Base-by-base conservation (phyloP, 1,284 basidiomycete genomes). In the Trametes hirsuta region DNA sequence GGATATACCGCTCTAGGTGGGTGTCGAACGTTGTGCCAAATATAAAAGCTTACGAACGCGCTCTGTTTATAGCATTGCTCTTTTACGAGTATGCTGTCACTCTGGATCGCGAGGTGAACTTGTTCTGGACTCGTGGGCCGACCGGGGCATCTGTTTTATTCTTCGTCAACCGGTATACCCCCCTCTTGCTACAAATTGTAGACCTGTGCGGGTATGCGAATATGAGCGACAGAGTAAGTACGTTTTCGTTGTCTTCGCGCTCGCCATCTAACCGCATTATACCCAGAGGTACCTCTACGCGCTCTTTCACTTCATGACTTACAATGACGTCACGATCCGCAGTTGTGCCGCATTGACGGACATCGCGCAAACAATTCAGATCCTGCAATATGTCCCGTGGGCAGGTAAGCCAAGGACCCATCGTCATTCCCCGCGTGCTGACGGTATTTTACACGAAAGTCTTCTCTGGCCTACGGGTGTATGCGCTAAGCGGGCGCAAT, bases 131-230 rank as follows among this genome's bases (percentile, higher is more conserved):
- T 18, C 37, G 40, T 5, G 45, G 47, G 34, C 30, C 41, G 14
- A 60, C 36, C 1, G 58, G 58, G 12, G 53, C 58, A 3, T 18
- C 47, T 1, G 6, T 45, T 1, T 39, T 60, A 6, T 60, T 60
- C 34, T 34, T 60, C 42, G 18, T 36, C 12, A 60, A 60, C 44
- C 14, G 53, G 14, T 60, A 51, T 12, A 40, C 55, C 21, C 39
- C 58, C 10, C 18, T 60, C 3, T 18, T 41, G 24, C 12, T 44
- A 6, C 25, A 49, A 12, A 22, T 44, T 30, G 22, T 56, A 0
- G 54, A 56, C 18, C 35, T 50, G 39, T 44, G 47, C 45, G 54
- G 54, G 6, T 44, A 44, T 18, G 47, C 41, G 2, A 12, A 8
- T 6, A 56, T 49, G 47, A 46, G 42, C n/a, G 54, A 49, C n/a